Percentiles rank a stretch among this genome's conserved stretches.
Conservation (phyloP, 2,329 filamentous ascomycete species). For the Dactylella cylindrospora region DNA sequence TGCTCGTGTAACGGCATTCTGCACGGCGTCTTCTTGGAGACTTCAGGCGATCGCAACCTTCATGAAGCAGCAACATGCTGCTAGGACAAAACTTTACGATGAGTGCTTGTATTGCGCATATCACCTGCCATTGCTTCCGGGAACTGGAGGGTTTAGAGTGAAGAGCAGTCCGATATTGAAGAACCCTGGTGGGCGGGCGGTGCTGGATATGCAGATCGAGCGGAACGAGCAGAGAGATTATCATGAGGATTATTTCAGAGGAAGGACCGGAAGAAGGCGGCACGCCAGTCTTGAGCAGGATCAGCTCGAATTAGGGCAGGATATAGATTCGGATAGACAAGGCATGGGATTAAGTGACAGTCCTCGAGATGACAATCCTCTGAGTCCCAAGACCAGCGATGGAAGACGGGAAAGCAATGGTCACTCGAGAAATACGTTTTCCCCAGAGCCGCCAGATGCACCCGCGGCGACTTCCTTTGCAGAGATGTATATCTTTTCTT, state of each 20-base stretch:
- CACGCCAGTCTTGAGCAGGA: slow-evolving; percentile 54
- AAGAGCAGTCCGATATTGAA: slow-evolving; percentile 89
- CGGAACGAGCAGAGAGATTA: slow-evolving; percentile 85
- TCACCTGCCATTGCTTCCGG: slow-evolving; percentile 82
- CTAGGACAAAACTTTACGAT: slow-evolving; percentile 94
- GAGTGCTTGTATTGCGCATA: slow-evolving; percentile 97
- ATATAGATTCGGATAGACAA: slow-evolving; percentile 34
- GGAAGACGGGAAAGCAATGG: slow-evolving; percentile 42
- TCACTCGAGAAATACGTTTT: slow-evolving; percentile 37
- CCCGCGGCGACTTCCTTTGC: slow-evolving; percentile 67
- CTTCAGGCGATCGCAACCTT: slow-evolving; percentile 86
- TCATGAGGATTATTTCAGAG: slow-evolving; percentile 85
- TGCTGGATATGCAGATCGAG: slow-evolving; percentile 94
- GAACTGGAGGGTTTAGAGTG: slow-evolving; percentile 81
- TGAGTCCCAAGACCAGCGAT: slow-evolving; percentile 50
- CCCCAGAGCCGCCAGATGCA: slow-evolving; percentile 39
- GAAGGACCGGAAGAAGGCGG: slow-evolving; percentile 58
- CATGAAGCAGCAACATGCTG: slow-evolving; percentile 80
- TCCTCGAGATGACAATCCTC: slow-evolving; percentile 48
- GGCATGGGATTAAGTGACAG: slow-evolving; percentile 40
- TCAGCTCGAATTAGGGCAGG: slow-evolving; percentile 49
- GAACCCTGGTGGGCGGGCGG: slow-evolving; percentile 86
- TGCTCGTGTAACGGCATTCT: slow-evolving; percentile 89
- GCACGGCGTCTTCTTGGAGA: slow-evolving; percentile 91
- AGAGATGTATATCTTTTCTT: slow-evolving; percentile 96